A percentile compares a stretch with the other conserved stretches of the same genome.
Conservation (phyloP, 129 eudicot species). For the Calendula officinalis region DNA sequence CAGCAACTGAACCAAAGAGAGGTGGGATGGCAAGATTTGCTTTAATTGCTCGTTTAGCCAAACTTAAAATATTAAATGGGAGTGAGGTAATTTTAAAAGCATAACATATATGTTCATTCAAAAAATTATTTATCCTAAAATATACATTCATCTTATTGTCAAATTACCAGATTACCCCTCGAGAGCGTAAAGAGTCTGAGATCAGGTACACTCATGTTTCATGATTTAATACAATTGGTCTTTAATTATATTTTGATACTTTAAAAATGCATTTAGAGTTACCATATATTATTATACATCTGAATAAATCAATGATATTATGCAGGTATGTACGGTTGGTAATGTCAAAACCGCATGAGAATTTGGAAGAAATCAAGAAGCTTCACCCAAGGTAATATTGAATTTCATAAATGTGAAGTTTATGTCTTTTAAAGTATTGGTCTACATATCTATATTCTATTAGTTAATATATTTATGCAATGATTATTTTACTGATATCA, state of each 20-base stretch:
- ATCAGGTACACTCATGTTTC: constrained; percentile 53
- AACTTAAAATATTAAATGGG: constrained; percentile 69
- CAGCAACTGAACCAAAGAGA: constrained; percentile 66
- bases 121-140: background rate
- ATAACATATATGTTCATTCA: constrained; percentile 15
- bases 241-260: background rate
- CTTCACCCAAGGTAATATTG: constrained; percentile 72
- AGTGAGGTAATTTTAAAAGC: constrained; percentile 61
- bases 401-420: background rate
- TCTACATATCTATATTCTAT: background rate
- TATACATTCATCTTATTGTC: constrained; percentile 24
- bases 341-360: constrained; percentile 69
- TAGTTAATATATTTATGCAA: background rate
- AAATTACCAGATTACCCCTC: constrained; percentile 56
- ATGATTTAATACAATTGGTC: background rate
- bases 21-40: constrained; percentile 77
- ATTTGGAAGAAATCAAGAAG: constrained; percentile 54
- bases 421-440: background rate
- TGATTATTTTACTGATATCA: constrained; percentile 25
- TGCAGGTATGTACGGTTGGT: constrained; percentile 88
- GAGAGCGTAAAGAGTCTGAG: constrained; percentile 94
- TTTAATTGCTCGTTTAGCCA: constrained; percentile 76
- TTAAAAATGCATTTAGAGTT: constrained; percentile 2
- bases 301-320: background rate
- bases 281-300: background rate